Base-by-base conservation (phyloP, 768 basidiomycete genomes). In the Agrocybe praecox region DNA sequence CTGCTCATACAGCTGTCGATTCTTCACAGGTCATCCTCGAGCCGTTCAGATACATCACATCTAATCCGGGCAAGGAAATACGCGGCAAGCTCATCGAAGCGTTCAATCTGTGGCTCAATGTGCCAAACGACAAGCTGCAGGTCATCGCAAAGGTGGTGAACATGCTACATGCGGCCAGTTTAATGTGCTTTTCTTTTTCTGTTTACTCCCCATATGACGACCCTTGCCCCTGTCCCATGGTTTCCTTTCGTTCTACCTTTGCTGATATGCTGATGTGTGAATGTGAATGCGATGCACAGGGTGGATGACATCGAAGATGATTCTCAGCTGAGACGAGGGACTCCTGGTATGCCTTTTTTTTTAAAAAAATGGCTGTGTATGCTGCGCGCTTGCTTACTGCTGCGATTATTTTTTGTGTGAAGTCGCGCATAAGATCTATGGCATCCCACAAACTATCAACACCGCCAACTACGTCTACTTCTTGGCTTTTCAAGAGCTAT, bases 391-490 rank as follows among this genome's bases (percentile, higher is more conserved):
- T 9, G 3, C 33, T 18, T 46, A 22, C 24, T 42, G 45, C 42
- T n/a, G 8, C 7, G 15, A 6, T n/a, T n/a, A n/a, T 40, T n/a
- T 15, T 14, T 6, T 32, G 29, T 45, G n/a, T 55, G 1, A 59
- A 88, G 96, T 96, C 21, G 86, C 93, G 0, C 96, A 99, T 76
- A 93, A 92, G 76, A 96, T 99, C 62, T 99, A 96, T 64, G 96
- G 96, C 1, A 76, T 97, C 2, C 94, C 96, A 0, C 96, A 98
- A 68, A 97, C 96, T 0, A 95, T 99, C 75, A 99, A 99, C 69
- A 87, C 90, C 0, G 96, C 96, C 0, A 98, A 97, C 67, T 98
- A 98, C 62, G 94, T 95, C 24, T 98, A 96, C 68, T 99, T 98
- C 67, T 83, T 94, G 43, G 96, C 96, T 0, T 95, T 89, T 68